These are phyloP conservation scores for Fusarium sulawesiense DNA, from an alignment of 2,329 filamentous ascomycete species.

Conservation along the genomic window DNA sequence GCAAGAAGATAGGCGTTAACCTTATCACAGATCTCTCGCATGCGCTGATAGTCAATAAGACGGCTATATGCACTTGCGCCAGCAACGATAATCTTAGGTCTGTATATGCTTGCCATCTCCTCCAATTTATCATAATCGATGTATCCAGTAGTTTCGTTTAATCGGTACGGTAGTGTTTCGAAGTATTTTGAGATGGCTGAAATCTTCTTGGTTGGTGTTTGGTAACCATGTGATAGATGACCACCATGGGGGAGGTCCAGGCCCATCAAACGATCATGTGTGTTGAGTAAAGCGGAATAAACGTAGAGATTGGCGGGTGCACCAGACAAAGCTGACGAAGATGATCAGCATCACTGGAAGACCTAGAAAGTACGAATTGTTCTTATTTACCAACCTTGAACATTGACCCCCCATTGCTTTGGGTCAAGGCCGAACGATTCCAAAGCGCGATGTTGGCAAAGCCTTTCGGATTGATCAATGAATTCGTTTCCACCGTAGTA, in stretches of 20 bases:
- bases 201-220: conserved; percentile 93
- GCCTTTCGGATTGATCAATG: conserved; percentile 88
- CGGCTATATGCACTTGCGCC: conserved; percentile 97
- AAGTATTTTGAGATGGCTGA: conserved; percentile 99
- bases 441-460: conserved; percentile 91
- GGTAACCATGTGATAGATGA: conserved; percentile 96
- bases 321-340: conserved; percentile 76
- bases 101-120: conserved; percentile 86
- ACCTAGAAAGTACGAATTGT: neutral
- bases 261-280: conserved; percentile 96
- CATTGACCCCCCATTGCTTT: conserved; percentile 96
- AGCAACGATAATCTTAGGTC: conserved; percentile 94
- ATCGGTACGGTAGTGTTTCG: conserved; percentile 94
- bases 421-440: conserved; percentile 86
- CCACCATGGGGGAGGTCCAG: conserved; percentile 96
- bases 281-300: conserved; percentile 91
- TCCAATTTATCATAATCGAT: conserved; percentile 97
- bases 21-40: conserved; percentile 92
- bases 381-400: conserved; percentile 74
- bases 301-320: conserved; percentile 85
- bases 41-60: conserved; percentile 92
- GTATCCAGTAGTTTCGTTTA: conserved; percentile 88
- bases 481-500: conserved; percentile 98
- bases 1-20: conserved; percentile 91
- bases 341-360: conserved; percentile 21